Evolutionary conservation across 2,329 filamentous ascomycete genomes (phyloP), one percentile per base, ranked within the genome.

Genomic region (Drechslera avenae): DNA sequence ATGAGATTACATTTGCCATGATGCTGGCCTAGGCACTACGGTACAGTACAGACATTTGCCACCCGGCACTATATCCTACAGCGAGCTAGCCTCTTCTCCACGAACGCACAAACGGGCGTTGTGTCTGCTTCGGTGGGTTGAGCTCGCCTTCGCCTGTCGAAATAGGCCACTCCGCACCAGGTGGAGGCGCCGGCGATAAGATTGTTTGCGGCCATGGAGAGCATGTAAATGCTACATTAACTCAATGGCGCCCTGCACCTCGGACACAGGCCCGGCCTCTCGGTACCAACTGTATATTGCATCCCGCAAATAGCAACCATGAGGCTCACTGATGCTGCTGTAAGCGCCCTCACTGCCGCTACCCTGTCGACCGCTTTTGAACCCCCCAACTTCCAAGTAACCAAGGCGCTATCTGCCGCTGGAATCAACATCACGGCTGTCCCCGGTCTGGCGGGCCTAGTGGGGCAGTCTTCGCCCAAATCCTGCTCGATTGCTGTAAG

Each of bases 401-500:
- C 62, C 10, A 50, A 56, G 12, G 60, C 60, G 2, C 57, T 69
- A 8, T 10, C 57, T 6, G 31, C 46, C 17, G 52, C 56, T 19
- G 63, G 61, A 5, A 34, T 60, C 50, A 52, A 67, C 48, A 49
- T 60, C 28, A 50, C 52, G 16, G 48, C 50, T 7, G 46, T 63
- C 3, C 56, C 63, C 18, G 56, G 45, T 10, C 47, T 63, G 8
- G 52, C 54, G 14, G 42, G 26, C 10, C 32, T 59, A 14, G 39
- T 32, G 14, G 46, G 56, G 1, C 46, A 35, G 2, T 54, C 57
- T 17, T 45, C 48, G 8, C 26, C 46, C 8, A 34, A 16, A n/a
- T 49, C 46, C 3, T 68, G 65, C 33, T 56, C 62, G 10, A 46
- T 56, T 40, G 64, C 63, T 44, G 64, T 67, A 37, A 44, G 64